A percentile compares a stretch with the other conserved stretches of the same genome.
Conservation (phyloP, 2,329 filamentous ascomycete species). For the Xylariaceae sp. region DNA sequence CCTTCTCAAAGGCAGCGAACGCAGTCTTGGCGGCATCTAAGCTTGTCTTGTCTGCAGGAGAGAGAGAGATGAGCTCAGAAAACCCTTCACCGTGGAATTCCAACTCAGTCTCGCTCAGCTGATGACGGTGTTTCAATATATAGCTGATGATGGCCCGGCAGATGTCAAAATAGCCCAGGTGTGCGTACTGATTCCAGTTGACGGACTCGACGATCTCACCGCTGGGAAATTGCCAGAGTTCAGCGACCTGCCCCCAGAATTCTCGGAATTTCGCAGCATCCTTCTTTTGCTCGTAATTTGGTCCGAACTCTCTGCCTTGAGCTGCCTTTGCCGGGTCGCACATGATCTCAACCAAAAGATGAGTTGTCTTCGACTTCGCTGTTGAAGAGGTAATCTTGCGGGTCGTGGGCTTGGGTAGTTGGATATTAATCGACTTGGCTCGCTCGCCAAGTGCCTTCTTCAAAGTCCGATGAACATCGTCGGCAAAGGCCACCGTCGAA, state of each 20-base stretch:
- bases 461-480: constrained; percentile 59
- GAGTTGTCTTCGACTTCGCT: constrained; percentile 30
- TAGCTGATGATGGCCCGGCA: constrained; percentile 76
- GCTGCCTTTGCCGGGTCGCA: constrained; percentile 68
- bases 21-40: constrained; percentile 67
- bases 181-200: constrained; percentile 67
- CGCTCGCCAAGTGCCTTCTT: constrained; percentile 70
- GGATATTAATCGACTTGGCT: constrained; percentile 60
- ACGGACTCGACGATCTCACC: constrained; percentile 90
- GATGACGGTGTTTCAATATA: constrained; percentile 64
- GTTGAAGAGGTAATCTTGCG: constrained; percentile 46
- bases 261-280: constrained; percentile 75
- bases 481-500: constrained; percentile 41
- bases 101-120: constrained; percentile 50
- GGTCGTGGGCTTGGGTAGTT: constrained; percentile 34
- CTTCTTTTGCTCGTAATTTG: constrained; percentile 76
- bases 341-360: constrained; percentile 60
- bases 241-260: constrained; percentile 93
- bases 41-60: constrained; percentile 45
- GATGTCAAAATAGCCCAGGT: constrained; percentile 51
- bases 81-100: constrained; percentile 47
- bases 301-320: constrained; percentile 81
- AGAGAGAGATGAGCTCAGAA: constrained; percentile 43
- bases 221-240: constrained; percentile 90
- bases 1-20: constrained; percentile 68